Percentiles rank a stretch among this genome's conserved stretches.
These are phyloP conservation scores for Hamamelis virginiana DNA, from an alignment of 164 flowering plant species.

Conservation along the genomic window DNA sequence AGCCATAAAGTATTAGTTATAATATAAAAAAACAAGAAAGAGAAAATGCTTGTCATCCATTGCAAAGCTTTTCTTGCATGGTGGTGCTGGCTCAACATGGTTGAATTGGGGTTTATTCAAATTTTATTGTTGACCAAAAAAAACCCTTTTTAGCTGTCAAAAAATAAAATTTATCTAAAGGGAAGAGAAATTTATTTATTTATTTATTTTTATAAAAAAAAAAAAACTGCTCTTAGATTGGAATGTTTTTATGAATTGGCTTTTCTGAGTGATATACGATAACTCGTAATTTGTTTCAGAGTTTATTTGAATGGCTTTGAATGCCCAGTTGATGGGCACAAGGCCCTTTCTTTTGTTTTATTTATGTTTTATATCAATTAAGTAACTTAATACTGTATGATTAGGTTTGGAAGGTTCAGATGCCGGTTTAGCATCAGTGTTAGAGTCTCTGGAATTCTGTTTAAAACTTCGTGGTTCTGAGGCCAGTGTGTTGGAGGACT, in stretches of 20 bases:
- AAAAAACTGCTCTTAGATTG: not conserved
- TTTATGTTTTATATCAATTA: not conserved
- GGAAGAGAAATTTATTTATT: not conserved
- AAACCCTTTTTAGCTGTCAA: too few relatives aligned
- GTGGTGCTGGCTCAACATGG: too few relatives aligned
- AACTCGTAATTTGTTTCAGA: not conserved
- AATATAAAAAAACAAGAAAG: too few relatives aligned
- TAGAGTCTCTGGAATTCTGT: conserved; percentile 91
- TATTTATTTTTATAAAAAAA: too few relatives aligned
- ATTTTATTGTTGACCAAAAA: too few relatives aligned
- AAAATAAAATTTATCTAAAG: too few relatives aligned
- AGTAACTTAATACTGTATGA: not conserved
- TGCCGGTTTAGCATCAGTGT: conserved; percentile 80
- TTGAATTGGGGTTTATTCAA: too few relatives aligned
- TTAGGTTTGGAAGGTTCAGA: conserved; percentile 87
- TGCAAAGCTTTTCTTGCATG: too few relatives aligned
- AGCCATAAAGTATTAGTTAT: too few relatives aligned
- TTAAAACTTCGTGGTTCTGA: conserved; percentile 95
- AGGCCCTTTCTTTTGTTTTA: not conserved
- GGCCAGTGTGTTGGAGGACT: conserved; percentile 88
- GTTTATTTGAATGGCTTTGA: not conserved
- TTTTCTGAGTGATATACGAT: not conserved
- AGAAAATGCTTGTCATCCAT: too few relatives aligned
- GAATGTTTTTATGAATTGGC: not conserved
- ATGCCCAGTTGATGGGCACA: not conserved